A percentile compares a stretch with the other conserved stretches of the same genome.
These are phyloP conservation scores for Epichloe typhina DNA, from an alignment of 2,329 filamentous ascomycete species.

Conservation along the genomic window DNA sequence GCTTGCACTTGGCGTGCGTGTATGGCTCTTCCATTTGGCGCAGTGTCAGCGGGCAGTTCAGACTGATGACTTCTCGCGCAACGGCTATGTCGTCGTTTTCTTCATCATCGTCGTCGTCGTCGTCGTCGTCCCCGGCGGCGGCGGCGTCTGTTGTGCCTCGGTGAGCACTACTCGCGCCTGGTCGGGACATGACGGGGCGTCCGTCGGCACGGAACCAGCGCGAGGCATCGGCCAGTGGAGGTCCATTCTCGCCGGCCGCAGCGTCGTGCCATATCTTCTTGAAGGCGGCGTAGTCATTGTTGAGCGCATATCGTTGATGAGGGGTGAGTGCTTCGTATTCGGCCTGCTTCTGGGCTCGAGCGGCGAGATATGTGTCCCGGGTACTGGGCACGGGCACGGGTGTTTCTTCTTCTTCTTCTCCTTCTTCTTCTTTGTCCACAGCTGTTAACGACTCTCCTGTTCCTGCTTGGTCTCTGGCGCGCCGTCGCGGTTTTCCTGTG, in stretches of 20 bases:
- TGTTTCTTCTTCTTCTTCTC: conserved; percentile 10
- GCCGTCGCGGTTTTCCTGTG: conserved; percentile 6
- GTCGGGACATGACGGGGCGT: conserved; percentile 24
- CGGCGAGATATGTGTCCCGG: conserved; percentile 21
- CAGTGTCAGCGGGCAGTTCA: conserved; percentile 58
- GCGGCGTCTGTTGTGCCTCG: not conserved
- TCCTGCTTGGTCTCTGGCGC: conserved; percentile 5
- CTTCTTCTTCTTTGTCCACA: conserved; percentile 6
- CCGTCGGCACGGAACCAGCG: conserved; percentile 40
- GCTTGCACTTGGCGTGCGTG: conserved; percentile 53
- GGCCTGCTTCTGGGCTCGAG: conserved; percentile 22
- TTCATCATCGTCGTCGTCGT: conserved; percentile 33
- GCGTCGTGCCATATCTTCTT: conserved; percentile 45
- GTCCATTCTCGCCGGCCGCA: conserved; percentile 32
- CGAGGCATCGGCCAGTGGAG: conserved; percentile 37
- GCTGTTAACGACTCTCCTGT: not conserved
- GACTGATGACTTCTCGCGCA: conserved; percentile 47
- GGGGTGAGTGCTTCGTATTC: conserved; percentile 30
- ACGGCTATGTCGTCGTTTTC: conserved; percentile 59
- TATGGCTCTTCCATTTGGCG: conserved; percentile 51
- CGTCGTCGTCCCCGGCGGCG: not conserved
- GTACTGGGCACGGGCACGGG: conserved; percentile 14
- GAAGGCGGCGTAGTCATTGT: conserved; percentile 49
- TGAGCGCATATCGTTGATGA: conserved; percentile 36
- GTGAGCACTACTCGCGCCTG: conserved; percentile 4